A percentile compares a stretch with the other conserved stretches of the same genome.
phyloP scores from a whole-genome alignment of 2,329 filamentous ascomycete species.

The Tympanopsis confertula region DNA sequence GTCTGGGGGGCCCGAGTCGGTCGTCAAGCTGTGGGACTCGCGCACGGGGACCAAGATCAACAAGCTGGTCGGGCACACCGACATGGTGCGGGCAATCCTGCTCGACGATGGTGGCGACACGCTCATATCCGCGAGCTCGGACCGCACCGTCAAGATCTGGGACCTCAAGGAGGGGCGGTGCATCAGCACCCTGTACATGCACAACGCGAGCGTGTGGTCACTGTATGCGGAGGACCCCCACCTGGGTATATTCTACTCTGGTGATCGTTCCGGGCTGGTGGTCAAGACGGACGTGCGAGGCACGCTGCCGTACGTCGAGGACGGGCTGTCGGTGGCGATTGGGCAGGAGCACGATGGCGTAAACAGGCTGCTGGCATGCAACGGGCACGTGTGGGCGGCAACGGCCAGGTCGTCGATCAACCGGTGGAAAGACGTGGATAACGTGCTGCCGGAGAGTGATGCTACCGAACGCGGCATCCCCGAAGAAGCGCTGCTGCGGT shows the following conservation, averaged over 20 bases:
- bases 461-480: background rate
- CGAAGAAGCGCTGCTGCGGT: background rate
- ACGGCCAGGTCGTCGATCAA: conserved; percentile 67
- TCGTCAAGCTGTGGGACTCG: conserved; percentile 84
- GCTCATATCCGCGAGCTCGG: conserved; percentile 86
- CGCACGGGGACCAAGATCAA: conserved; percentile 80
- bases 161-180: conserved; percentile 88
- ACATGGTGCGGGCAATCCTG: conserved; percentile 83
- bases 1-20: conserved; percentile 86
- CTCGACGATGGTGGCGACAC: conserved; percentile 81
- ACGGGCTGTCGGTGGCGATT: conserved; percentile 80
- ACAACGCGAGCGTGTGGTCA: conserved; percentile 96
- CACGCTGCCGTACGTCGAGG: conserved; percentile 46
- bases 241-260: conserved; percentile 85
- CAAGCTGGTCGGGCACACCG: conserved; percentile 92
- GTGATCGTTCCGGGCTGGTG: conserved; percentile 83
- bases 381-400: conserved; percentile 55
- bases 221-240: conserved; percentile 79
- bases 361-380: conserved; percentile 45
- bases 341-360: conserved; percentile 84
- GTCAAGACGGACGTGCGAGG: conserved; percentile 86
- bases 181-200: conserved; percentile 98
- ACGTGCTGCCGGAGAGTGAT: too few species aligned
- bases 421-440: conserved; percentile 40
- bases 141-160: conserved; percentile 97